Evolutionary conservation across 345 rosid genomes (phyloP).

Genomic region (Aegle marmelos): DNA sequence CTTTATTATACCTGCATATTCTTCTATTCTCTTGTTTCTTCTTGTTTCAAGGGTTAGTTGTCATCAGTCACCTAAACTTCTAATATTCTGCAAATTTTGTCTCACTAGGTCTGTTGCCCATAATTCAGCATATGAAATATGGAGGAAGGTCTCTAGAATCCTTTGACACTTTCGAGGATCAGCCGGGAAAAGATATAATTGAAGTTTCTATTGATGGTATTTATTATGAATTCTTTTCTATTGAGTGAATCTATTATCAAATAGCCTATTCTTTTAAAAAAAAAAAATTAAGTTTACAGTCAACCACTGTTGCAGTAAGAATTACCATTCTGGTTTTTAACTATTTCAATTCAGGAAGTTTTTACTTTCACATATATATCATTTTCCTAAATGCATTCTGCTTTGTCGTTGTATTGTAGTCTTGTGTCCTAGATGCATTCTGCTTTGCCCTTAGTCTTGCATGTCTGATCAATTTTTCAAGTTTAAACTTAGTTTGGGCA

Average conservation of each 20-base stretch:
- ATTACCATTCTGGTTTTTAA: not conserved
- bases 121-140: conserved; percentile 60
- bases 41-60: not conserved
- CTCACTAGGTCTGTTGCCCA: conserved; percentile 79
- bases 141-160: conserved; percentile 54
- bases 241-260: not conserved
- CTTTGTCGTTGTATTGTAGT: not conserved
- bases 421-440: not conserved
- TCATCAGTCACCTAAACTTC: not conserved
- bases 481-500: not conserved
- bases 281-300: too few species aligned
- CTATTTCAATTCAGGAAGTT: not conserved
- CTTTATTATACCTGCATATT: not conserved
- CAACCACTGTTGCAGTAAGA: not conserved
- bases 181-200: conserved; percentile 37
- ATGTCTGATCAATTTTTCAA: not conserved
- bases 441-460: not conserved
- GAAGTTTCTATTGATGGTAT: conserved; percentile 68
- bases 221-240: conserved; percentile 10
- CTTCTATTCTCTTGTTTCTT: not conserved
- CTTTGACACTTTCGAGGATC: conserved; percentile 37
- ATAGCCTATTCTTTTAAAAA: not conserved
- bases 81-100: conserved; percentile 6
- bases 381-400: not conserved
- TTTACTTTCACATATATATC: not conserved